These are phyloP conservation scores for Paxillus ammoniavirescens DNA, from an alignment of 768 basidiomycete species.

Conservation along the genomic window DNA sequence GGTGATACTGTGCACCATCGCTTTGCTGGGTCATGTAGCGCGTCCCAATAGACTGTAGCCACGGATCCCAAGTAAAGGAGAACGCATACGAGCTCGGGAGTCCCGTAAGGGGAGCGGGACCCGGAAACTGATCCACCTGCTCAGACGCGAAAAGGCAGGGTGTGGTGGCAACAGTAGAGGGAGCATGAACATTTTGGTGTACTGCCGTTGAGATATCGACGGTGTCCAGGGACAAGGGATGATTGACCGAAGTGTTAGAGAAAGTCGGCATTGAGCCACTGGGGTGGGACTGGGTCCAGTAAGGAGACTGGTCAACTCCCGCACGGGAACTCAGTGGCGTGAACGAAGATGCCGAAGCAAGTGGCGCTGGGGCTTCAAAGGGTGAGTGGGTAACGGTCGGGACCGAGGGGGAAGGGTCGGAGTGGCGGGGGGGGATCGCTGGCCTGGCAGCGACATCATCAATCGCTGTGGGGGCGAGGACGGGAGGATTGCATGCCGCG, in stretches of 20 bases:
- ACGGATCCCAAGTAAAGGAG: not conserved
- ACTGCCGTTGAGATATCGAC: not conserved
- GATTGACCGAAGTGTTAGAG: not conserved
- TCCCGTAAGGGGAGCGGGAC: not conserved
- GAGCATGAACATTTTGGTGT: not conserved
- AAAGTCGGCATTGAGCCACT: not conserved
- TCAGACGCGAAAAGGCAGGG: not conserved
- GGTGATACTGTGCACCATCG: too few relatives aligned
- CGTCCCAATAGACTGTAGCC: not conserved
- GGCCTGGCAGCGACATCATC: not conserved
- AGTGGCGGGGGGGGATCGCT: too few relatives aligned
- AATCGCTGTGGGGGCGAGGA: not conserved
- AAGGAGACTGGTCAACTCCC: not conserved
- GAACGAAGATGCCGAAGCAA: not conserved
- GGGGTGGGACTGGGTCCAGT: not conserved
- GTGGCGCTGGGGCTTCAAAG: not conserved
- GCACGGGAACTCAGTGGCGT: not conserved
- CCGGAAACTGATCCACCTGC: not conserved
- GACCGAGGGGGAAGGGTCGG: not conserved
- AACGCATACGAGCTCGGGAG: not conserved
- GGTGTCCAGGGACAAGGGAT: not conserved
- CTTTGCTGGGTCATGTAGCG: too few relatives aligned
- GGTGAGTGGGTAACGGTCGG: not conserved
- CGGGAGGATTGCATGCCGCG: not conserved
- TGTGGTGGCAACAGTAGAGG: not conserved